A percentile compares a stretch with the other conserved stretches of the same genome.
Evolutionary conservation across 108 stramenopile genomes (phyloP).

Genomic region (Fistulifera solaris): DNA sequence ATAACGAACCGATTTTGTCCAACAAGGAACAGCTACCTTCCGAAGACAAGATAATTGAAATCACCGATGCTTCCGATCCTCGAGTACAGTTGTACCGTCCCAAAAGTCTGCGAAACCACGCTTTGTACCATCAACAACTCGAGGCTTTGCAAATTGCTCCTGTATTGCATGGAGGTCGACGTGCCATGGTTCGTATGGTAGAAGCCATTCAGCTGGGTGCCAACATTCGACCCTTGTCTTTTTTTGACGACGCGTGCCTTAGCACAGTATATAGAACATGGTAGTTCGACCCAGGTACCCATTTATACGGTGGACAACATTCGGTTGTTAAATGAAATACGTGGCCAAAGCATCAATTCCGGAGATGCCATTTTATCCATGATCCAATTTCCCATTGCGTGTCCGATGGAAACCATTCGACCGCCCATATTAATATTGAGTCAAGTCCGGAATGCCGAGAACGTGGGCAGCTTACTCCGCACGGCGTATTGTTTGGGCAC

Average conservation of each 20-base stretch:
- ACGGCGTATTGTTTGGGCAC: conserved; percentile 21
- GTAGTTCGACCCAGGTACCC: background rate
- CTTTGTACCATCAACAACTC: conserved; percentile 12
- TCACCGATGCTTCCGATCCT: conserved; percentile 9
- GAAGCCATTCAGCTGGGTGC: conserved; percentile 14
- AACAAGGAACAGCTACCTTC: background rate
- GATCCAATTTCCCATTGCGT: conserved; percentile 18
- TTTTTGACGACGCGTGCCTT: conserved; percentile 13
- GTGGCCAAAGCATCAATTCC: conserved; percentile 20
- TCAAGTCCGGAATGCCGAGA: conserved; percentile 21
- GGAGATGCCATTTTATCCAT: conserved; percentile 18
- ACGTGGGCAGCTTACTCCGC: conserved; percentile 19
- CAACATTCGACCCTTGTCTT: conserved; percentile 11
- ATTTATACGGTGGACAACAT: conserved; percentile 9
- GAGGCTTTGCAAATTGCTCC: conserved; percentile 4
- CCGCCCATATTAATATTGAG: conserved; percentile 16
- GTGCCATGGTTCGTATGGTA: conserved; percentile 19
- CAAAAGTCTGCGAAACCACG: conserved; percentile 15
- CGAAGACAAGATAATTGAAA: background rate
- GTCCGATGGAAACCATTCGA: conserved; percentile 5
- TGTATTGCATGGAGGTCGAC: conserved; percentile 15
- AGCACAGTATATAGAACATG: background rate
- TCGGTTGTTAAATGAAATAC: conserved; percentile 8
- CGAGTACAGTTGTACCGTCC: conserved; percentile 13
- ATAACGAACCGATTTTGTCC: background rate